phyloP scores from a whole-genome alignment of 169 alveolate species.

The Eimeria brunetti region DNA sequence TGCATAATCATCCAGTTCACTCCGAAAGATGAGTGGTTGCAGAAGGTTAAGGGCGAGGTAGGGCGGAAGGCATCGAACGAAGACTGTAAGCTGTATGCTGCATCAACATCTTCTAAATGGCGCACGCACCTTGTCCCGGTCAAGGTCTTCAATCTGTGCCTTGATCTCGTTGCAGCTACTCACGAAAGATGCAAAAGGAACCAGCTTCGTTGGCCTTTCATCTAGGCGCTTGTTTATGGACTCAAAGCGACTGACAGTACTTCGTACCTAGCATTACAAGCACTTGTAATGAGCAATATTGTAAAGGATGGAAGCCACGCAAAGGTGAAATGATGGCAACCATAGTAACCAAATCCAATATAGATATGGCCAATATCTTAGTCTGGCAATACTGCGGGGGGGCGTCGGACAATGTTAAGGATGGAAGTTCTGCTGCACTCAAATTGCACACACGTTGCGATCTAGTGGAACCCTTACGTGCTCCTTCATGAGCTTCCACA shows the following conservation, averaged over 20 bases:
- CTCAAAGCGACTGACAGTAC: slow-evolving; percentile 59
- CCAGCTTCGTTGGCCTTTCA: slow-evolving; percentile 69
- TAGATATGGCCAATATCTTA: background rate
- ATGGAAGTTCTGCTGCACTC: background rate
- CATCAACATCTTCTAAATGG: background rate
- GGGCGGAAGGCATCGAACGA: background rate
- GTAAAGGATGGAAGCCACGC: background rate
- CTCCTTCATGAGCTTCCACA: slow-evolving; percentile 76
- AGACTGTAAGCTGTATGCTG: background rate
- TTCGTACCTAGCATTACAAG: slow-evolving; percentile 34
- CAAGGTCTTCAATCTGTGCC: slow-evolving; percentile 70
- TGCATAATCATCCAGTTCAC: slow-evolving; percentile 12
- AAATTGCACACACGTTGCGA: background rate
- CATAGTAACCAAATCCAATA: background rate
- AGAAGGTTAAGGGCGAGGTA: background rate
- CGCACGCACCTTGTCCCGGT: slow-evolving; percentile 45
- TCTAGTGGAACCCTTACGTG: slow-evolving; percentile 27
- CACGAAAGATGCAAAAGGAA: slow-evolving; percentile 70
- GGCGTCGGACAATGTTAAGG: background rate
- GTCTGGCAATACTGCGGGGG: background rate
- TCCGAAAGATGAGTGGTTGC: background rate
- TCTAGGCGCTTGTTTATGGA: slow-evolving; percentile 67
- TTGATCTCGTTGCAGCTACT: slow-evolving; percentile 64
- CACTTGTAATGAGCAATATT: background rate
- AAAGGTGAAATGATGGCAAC: background rate